These are phyloP conservation scores for Umbelopsis sp. DNA, from an alignment of 192 early-diverging fungal genomes.

Conservation along the genomic window DNA sequence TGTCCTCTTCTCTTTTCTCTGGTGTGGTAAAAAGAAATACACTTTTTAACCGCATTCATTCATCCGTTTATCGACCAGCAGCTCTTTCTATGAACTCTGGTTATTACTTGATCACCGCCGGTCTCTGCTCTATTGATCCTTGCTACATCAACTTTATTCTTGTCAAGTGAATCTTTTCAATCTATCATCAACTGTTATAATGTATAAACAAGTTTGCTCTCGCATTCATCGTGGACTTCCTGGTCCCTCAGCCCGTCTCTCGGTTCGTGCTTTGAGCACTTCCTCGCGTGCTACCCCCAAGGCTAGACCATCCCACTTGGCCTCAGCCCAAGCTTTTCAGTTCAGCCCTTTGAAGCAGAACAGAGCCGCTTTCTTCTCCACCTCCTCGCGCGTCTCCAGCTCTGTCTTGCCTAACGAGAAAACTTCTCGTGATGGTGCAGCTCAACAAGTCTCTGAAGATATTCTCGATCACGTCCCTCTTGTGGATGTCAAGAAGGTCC, in stretches of 20 bases:
- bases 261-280: constrained; percentile 10
- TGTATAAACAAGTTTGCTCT: constrained; percentile 22
- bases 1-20: background rate
- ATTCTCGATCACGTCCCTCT: constrained; percentile 50
- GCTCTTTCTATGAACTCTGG: constrained; percentile 33
- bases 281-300: constrained; percentile 14
- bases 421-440: constrained; percentile 26
- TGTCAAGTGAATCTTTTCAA: constrained; percentile 30
- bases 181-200: background rate
- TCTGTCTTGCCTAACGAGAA: constrained; percentile 1
- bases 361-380: constrained; percentile 6
- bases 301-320: background rate
- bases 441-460: constrained; percentile 45
- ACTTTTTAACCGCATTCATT: constrained; percentile 8
- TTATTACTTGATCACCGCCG: constrained; percentile 39
- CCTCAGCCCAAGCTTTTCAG: constrained; percentile 19
- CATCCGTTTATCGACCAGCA: background rate
- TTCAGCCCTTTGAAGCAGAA: constrained; percentile 45
- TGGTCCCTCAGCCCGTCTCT: constrained; percentile 1
- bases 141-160: constrained; percentile 40
- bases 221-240: constrained; percentile 2
- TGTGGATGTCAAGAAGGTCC: constrained; percentile 79
- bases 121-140: constrained; percentile 36
- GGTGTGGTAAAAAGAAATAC: background rate
- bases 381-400: background rate